Evolutionary conservation across 2,329 filamentous ascomycete genomes (phyloP).

Genomic region (Cladosporium sp.): DNA sequence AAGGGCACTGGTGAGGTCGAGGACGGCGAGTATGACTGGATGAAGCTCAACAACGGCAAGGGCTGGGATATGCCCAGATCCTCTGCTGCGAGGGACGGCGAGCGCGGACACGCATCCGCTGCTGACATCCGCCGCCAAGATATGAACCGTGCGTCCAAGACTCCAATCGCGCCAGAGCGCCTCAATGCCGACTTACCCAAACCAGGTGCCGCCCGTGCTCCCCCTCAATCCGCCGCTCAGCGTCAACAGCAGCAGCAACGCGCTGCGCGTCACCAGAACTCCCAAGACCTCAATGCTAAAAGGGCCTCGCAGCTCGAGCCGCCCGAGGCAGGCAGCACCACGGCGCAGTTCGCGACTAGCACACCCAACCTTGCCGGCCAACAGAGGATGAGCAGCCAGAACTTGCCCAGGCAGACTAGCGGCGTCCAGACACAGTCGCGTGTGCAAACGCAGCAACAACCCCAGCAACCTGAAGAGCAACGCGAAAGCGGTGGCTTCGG

Average conservation of each 20-base stretch:
- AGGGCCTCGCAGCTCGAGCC: conserved; percentile 77
- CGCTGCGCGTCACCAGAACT: conserved; percentile 26
- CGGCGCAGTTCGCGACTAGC: conserved; percentile 95
- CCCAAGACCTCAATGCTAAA: conserved; percentile 47
- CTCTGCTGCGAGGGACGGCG: conserved; percentile 23
- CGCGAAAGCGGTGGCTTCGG: conserved; percentile 66
- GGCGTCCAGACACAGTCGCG: conserved; percentile 33
- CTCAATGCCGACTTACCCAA: conserved; percentile 49
- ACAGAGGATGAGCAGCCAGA: conserved; percentile 11
- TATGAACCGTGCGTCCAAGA: conserved; percentile 58
- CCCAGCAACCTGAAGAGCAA: conserved; percentile 50
- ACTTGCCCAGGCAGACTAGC: conserved; percentile 3
- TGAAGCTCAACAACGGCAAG: conserved; percentile 93
- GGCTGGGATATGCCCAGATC: conserved; percentile 75
- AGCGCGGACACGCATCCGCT: conserved; percentile 71
- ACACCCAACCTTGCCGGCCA: conserved; percentile 51
- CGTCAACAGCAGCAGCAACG: conserved; percentile 38
- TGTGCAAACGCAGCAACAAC: conserved; percentile 1
- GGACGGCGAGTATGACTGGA: conserved; percentile 99
- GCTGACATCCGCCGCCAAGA: conserved; percentile 64
- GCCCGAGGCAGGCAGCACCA: conserved; percentile 70
- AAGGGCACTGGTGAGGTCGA: conserved; percentile 93
- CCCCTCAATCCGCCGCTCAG: conserved; percentile 71
- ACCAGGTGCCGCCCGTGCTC: conserved; percentile 61
- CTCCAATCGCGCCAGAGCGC: conserved; percentile 43